Evolutionary conservation across 768 basidiomycete species (phyloP).

Genomic region (Leccinum arenicola): DNA sequence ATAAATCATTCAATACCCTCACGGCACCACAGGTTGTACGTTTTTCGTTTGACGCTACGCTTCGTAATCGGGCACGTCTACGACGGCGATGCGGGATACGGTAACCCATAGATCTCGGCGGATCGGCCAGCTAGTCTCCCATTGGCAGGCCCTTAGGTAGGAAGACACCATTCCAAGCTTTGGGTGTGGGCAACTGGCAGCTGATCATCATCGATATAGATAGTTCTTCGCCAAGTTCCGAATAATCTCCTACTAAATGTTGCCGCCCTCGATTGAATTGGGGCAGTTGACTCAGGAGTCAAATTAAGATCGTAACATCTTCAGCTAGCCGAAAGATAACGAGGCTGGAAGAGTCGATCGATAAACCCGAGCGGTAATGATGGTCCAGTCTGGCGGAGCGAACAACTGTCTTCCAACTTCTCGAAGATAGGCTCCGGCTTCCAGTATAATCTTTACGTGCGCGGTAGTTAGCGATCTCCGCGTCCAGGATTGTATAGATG

Average conservation of each 20-base stretch:
- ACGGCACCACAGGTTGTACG: not conserved
- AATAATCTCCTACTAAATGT: not conserved
- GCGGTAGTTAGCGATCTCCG: not conserved
- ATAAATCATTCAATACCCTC: slow-evolving; percentile 1
- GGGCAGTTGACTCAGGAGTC: not conserved
- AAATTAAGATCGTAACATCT: not conserved
- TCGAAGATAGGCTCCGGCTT: not conserved
- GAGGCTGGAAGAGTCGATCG: not conserved
- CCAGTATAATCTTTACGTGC: not conserved
- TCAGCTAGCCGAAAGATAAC: not conserved
- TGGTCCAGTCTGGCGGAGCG: not conserved
- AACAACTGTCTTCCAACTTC: not conserved
- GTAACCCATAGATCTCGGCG: not conserved
- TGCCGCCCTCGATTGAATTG: not conserved
- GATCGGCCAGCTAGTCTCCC: not conserved
- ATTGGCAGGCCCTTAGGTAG: not conserved
- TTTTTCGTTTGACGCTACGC: not conserved
- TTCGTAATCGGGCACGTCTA: slow-evolving; percentile 1
- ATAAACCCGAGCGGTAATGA: not conserved
- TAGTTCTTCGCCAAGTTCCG: slow-evolving; percentile 1
- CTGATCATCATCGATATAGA: not conserved
- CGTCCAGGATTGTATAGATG: not conserved
- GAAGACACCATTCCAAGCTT: not conserved
- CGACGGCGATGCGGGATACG: slow-evolving; percentile 4
- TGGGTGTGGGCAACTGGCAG: not conserved